Percentiles rank a stretch among this genome's conserved stretches.
These are phyloP conservation scores for Evernia prunastri DNA, from an alignment of 495 filamentous ascomycete species.

Conservation along the genomic window DNA sequence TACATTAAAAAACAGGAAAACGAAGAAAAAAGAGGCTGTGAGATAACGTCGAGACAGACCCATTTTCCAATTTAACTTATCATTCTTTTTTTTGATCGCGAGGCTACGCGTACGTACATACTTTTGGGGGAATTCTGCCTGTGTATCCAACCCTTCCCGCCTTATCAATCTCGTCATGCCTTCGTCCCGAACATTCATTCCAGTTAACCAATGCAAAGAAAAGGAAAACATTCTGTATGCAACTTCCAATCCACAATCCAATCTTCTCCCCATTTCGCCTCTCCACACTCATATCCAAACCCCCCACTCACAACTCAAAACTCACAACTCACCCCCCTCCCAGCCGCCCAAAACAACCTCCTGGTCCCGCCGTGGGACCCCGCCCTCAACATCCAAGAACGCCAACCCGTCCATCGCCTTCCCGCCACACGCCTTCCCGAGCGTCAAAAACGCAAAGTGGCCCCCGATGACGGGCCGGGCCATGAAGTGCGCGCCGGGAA, in stretches of 20 bases:
- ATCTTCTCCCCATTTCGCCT: background rate
- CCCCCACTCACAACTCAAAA: background rate
- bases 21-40: background rate
- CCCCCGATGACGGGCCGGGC: conserved; percentile 82
- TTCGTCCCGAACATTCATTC: background rate
- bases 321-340: background rate
- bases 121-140: background rate
- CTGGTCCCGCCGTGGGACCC: background rate
- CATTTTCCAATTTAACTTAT: background rate
- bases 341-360: background rate
- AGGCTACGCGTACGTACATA: too few relatives aligned
- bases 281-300: background rate
- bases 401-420: conserved; percentile 55
- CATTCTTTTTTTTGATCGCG: too few relatives aligned
- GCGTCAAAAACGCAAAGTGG: conserved; percentile 76
- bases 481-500: conserved; percentile 64
- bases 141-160: background rate
- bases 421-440: conserved; percentile 69
- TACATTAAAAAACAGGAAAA: too few relatives aligned
- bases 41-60: background rate
- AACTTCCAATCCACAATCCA: background rate
- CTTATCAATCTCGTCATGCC: background rate
- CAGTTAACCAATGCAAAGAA: background rate
- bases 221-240: background rate
- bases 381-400: conserved; percentile 51